Evolutionary conservation across 2,329 filamentous ascomycete species (phyloP).

Genomic region (Sclerotinia sclerotiorum): DNA sequence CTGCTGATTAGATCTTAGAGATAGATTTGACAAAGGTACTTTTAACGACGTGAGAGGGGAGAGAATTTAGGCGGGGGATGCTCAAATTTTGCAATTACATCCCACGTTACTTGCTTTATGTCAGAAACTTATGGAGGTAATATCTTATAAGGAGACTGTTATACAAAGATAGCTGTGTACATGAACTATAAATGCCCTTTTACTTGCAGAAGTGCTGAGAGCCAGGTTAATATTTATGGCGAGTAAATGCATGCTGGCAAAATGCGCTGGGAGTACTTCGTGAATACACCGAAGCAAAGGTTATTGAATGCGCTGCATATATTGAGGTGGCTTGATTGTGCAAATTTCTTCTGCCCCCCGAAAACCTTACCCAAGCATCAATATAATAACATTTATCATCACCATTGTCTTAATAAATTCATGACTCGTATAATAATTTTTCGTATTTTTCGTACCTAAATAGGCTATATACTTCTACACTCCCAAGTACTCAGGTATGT

Average conservation of each 20-base stretch:
- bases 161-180: background rate
- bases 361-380: too few relatives aligned
- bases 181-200: background rate
- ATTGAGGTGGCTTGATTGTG: too few relatives aligned
- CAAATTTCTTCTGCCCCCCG: too few relatives aligned
- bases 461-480: background rate
- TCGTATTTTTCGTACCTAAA: background rate
- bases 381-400: too few relatives aligned
- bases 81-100: background rate
- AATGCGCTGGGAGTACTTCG: too few relatives aligned
- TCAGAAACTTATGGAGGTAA: background rate
- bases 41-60: background rate
- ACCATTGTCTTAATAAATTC: too few relatives aligned
- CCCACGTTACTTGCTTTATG: background rate
- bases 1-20: background rate
- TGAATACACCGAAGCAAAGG: too few relatives aligned
- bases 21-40: background rate
- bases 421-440: too few relatives aligned
- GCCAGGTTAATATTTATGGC: background rate
- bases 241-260: too few relatives aligned
- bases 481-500: background rate
- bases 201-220: background rate
- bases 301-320: too few relatives aligned
- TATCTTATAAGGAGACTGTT: background rate
- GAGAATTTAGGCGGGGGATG: background rate